Percentiles rank a stretch among this genome's conserved stretches.
Conservation (phyloP, 2,329 filamentous ascomycete genomes). For the Aspergillus sp. region DNA sequence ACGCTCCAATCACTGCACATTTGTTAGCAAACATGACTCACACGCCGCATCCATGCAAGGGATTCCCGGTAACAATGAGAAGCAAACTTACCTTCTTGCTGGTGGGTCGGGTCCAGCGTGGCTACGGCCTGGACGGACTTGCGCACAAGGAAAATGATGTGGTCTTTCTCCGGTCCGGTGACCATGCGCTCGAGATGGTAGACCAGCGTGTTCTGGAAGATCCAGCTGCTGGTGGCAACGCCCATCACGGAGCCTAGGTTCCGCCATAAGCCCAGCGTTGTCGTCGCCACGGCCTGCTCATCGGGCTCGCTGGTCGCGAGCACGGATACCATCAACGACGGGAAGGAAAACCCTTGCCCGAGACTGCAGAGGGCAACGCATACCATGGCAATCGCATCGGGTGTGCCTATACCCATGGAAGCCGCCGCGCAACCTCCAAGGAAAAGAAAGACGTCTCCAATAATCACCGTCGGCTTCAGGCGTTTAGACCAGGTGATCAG, state of each 20-base stretch:
- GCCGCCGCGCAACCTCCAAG: slow-evolving; percentile 53
- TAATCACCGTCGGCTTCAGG: slow-evolving; percentile 59
- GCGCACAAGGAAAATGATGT: slow-evolving; percentile 51
- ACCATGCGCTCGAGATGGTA: slow-evolving; percentile 61
- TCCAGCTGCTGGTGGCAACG: slow-evolving; percentile 68
- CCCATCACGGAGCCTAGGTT: slow-evolving; percentile 71
- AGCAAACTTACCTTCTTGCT: slow-evolving; percentile 44
- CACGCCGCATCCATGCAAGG: not conserved
- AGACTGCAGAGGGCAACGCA: slow-evolving; percentile 58
- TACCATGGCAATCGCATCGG: slow-evolving; percentile 55
- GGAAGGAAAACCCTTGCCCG: slow-evolving; percentile 65
- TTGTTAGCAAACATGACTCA: slow-evolving; percentile 15
- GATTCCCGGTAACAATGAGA: not conserved
- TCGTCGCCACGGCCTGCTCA: slow-evolving; percentile 68
- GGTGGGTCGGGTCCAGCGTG: slow-evolving; percentile 46
- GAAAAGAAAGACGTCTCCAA: slow-evolving; percentile 52
- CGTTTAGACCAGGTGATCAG: slow-evolving; percentile 60
- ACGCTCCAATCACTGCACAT: slow-evolving; percentile 35
- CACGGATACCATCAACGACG: slow-evolving; percentile 62
- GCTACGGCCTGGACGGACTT: slow-evolving; percentile 51
- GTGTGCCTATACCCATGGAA: slow-evolving; percentile 52
- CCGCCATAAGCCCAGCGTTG: slow-evolving; percentile 70
- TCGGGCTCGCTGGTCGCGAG: slow-evolving; percentile 59
- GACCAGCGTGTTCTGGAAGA: slow-evolving; percentile 69
- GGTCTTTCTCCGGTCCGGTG: slow-evolving; percentile 56